These are phyloP conservation scores for Guadua angustifolia DNA, from an alignment of 176 grass and related monocot species.

Conservation along the genomic window DNA sequence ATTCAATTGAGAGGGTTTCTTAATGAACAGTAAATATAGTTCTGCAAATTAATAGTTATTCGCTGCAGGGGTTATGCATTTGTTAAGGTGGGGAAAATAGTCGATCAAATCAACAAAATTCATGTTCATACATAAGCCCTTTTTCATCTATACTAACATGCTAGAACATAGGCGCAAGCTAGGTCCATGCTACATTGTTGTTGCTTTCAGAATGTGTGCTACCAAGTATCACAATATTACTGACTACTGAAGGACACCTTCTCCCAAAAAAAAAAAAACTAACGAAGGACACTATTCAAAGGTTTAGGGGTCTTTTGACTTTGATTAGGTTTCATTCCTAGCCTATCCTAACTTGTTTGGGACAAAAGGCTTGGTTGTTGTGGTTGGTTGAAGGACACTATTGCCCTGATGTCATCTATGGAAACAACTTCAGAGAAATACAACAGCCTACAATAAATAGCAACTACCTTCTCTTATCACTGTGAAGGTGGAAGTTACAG, in stretches of 20 bases:
- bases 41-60: neutral
- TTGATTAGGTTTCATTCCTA: too few relatives aligned
- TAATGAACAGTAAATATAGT: neutral
- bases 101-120: neutral
- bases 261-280: too few relatives aligned
- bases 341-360: too few relatives aligned
- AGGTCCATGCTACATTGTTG: neutral
- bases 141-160: constrained; percentile 32
- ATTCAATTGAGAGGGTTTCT: neutral
- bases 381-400: neutral
- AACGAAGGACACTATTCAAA: neutral
- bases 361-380: too few relatives aligned
- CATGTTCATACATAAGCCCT: neutral
- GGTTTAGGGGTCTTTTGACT: too few relatives aligned
- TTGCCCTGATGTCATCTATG: neutral
- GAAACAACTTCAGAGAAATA: neutral
- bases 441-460: neutral
- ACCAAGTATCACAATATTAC: constrained; percentile 14
- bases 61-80: neutral
- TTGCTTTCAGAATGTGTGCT: neutral
- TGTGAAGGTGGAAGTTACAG: neutral
- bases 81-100: neutral
- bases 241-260: neutral
- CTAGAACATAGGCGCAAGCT: neutral
- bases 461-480: neutral